Evolutionary conservation across 1,139 yeast species (phyloP).

Genomic region (Pichia inconspicua): DNA sequence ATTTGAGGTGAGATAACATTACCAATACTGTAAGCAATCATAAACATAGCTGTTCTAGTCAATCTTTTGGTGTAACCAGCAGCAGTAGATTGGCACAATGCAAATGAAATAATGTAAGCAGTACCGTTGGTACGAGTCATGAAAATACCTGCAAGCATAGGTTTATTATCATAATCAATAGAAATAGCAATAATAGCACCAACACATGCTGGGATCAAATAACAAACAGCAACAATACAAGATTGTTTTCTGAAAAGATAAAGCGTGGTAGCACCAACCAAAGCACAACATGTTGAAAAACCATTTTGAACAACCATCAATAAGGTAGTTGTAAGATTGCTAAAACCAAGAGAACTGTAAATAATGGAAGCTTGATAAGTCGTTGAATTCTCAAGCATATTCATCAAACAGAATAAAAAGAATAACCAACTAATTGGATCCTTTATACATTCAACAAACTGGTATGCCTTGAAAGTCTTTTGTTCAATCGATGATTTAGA

Average conservation of each 20-base stretch:
- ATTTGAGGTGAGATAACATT: slow-evolving; percentile 40
- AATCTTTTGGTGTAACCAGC: slow-evolving; percentile 36
- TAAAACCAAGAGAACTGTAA: slow-evolving; percentile 27
- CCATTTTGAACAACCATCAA: slow-evolving; percentile 34
- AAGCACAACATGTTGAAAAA: slow-evolving; percentile 14
- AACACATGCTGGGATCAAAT: slow-evolving; percentile 36
- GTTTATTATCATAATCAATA: slow-evolving; percentile 33
- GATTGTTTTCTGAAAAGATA: slow-evolving; percentile 21
- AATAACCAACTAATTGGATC: slow-evolving; percentile 36
- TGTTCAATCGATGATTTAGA: slow-evolving; percentile 34
- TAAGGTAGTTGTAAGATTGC: slow-evolving; percentile 38
- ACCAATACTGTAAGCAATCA: slow-evolving; percentile 33
- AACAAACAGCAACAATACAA: slow-evolving; percentile 31
- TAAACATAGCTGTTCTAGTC: slow-evolving; percentile 35
- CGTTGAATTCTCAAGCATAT: slow-evolving; percentile 33
- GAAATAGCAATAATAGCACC: slow-evolving; percentile 39
- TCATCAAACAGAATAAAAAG: slow-evolving; percentile 28
- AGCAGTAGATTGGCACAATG: slow-evolving; percentile 30
- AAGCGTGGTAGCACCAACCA: slow-evolving; percentile 13
- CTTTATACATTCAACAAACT: slow-evolving; percentile 31
- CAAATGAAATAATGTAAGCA: slow-evolving; percentile 35
- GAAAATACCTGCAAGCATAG: slow-evolving; percentile 34
- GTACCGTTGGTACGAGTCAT: slow-evolving; percentile 34
- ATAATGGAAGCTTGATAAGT: slow-evolving; percentile 36
- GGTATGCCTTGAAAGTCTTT: slow-evolving; percentile 30